Conservation (phyloP, 208 protist species). For the Herpetomonas samuelpessoai region DNA sequence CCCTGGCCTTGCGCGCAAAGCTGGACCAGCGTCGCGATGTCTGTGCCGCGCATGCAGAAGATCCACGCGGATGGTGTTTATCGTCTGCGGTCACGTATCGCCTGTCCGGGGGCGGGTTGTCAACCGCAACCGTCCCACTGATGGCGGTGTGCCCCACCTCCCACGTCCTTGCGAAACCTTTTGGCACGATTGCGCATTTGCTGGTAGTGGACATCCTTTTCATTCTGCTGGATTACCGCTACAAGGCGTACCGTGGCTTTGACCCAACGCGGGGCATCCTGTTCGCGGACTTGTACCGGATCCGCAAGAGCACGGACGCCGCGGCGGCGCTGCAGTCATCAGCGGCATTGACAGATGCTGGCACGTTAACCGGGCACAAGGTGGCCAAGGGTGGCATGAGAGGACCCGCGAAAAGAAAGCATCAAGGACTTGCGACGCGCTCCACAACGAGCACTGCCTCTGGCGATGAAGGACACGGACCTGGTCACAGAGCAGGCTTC, state of each 20-base stretch:
- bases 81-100: not conserved
- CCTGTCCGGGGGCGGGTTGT: not conserved
- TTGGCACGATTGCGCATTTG: conserved; percentile 28
- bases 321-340: not conserved
- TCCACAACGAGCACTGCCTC: not conserved
- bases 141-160: conserved; percentile 9
- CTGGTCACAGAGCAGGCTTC: too few species aligned
- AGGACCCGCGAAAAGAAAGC: too few species aligned
- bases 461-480: too few species aligned
- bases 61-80: too few species aligned
- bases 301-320: conserved; percentile 19
- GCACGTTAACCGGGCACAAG: not conserved
- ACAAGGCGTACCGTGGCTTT: conserved; percentile 54
- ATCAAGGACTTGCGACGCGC: too few species aligned
- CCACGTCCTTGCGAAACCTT: conserved; percentile 13
- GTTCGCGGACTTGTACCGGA: conserved; percentile 55
- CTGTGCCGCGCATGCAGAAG: not conserved
- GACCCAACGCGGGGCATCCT: conserved; percentile 68
- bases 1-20: not conserved
- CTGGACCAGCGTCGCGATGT: not conserved
- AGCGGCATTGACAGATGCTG: too few species aligned
- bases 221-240: conserved; percentile 59
- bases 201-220: conserved; percentile 36
- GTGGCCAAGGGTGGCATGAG: too few species aligned
- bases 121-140: not conserved